Percentiles rank a stretch among this genome's conserved stretches.
Conservation (phyloP, 73 alveolate species). For the Breviolum minutum region DNA sequence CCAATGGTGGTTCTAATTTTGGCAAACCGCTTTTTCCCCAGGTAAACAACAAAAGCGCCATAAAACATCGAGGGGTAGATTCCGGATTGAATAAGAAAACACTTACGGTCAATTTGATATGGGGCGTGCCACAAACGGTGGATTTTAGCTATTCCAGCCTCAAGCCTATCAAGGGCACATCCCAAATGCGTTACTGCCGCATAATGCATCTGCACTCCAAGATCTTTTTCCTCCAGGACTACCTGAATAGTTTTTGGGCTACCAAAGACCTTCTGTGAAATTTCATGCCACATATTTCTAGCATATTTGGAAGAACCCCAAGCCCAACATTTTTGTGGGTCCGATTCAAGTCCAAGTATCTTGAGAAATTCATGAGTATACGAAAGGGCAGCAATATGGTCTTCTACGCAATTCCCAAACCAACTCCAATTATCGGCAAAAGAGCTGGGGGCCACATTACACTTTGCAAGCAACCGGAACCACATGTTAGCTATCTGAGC, state of each 20-base stretch:
- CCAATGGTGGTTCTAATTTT: not conserved
- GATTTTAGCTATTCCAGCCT: not conserved
- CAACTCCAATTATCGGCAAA: no score
- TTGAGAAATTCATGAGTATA: not conserved
- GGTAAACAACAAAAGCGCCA: not conserved
- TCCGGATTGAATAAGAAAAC: not conserved
- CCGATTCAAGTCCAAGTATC: not conserved
- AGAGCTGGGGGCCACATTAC: not conserved
- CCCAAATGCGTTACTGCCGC: not conserved
- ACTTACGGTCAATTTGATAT: not conserved
- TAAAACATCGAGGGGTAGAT: not conserved
- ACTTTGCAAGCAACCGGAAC: not conserved
- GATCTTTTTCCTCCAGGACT: no score
- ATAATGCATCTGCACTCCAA: not conserved
- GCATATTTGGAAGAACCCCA: not conserved
- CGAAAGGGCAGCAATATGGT: not conserved
- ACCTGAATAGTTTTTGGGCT: not conserved
- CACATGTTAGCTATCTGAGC: not conserved
- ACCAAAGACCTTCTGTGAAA: not conserved
- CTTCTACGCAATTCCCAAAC: not conserved
- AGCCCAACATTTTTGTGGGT: not conserved
- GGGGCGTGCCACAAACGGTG: not conserved
- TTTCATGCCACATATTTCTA: not conserved
- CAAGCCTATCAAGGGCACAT: not conserved
- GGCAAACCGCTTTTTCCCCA: not conserved